These are phyloP conservation scores for Acacia acuminata DNA, from an alignment of 306 rosid species.

Conservation along the genomic window DNA sequence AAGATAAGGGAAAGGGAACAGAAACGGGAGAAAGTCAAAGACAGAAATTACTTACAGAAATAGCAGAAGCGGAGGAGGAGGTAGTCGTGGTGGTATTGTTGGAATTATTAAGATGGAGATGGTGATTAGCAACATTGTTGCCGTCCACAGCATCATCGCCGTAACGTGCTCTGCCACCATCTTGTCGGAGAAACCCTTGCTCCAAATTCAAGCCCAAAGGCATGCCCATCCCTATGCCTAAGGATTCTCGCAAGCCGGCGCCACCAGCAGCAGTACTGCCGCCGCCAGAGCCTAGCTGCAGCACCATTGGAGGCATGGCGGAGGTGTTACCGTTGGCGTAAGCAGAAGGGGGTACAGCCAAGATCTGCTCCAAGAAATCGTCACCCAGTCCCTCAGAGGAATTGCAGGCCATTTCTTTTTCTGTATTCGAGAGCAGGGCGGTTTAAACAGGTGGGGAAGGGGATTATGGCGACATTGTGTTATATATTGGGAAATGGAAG, in stretches of 20 bases:
- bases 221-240: conserved; percentile 61
- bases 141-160: conserved; percentile 46
- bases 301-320: conserved; percentile 50
- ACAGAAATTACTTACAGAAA: conserved; percentile 48
- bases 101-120: conserved; percentile 32
- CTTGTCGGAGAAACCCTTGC: conserved; percentile 60
- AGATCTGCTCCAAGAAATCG: conserved; percentile 90
- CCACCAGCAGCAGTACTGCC: conserved; percentile 15
- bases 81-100: conserved; percentile 32
- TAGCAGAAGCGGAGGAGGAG: conserved; percentile 44
- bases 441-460: not conserved
- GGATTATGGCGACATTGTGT: conserved; percentile 9
- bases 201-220: conserved; percentile 88
- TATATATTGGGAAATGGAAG: not conserved
- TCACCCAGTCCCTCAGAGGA: conserved; percentile 78
- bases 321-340: conserved; percentile 32
- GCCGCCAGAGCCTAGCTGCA: conserved; percentile 57
- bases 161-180: conserved; percentile 34
- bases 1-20: not conserved
- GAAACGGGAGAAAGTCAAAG: not conserved
- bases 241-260: conserved; percentile 41
- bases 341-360: conserved; percentile 52
- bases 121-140: conserved; percentile 16
- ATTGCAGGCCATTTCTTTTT: conserved; percentile 64
- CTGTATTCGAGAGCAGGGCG: not conserved